These are phyloP conservation scores for Athelia sp. DNA, from an alignment of 1,284 basidiomycete genomes.

Conservation along the genomic window DNA sequence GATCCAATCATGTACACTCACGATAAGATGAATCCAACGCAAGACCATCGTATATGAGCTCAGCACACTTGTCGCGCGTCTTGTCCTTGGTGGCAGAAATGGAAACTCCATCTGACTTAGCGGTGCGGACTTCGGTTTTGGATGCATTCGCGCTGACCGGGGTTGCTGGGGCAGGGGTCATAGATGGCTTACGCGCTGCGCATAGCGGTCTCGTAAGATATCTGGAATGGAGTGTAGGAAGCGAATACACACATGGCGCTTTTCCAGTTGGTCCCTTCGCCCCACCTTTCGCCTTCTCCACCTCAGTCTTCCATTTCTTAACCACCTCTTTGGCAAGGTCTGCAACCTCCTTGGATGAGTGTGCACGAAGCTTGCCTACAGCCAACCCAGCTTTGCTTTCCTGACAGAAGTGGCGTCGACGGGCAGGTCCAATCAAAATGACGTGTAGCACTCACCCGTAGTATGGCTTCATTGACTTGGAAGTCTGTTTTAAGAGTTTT, in stretches of 20 bases:
- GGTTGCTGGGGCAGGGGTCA: conserved; percentile 39
- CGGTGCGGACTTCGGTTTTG: conserved; percentile 45
- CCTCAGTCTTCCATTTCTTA: conserved; percentile 85
- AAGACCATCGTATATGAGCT: conserved; percentile 89
- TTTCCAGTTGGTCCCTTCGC: conserved; percentile 13
- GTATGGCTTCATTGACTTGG: conserved; percentile 79
- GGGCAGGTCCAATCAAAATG: conserved; percentile 15
- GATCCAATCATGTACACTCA: conserved; percentile 39
- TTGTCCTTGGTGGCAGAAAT: conserved; percentile 58
- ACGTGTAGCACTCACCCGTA: conserved; percentile 68
- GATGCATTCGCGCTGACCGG: conserved; percentile 23
- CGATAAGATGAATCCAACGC: conserved; percentile 81
- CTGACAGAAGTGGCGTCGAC: conserved; percentile 31
- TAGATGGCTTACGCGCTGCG: conserved; percentile 8
- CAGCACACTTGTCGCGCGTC: conserved; percentile 85
- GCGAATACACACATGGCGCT: conserved; percentile 7
- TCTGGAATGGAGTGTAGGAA: neutral
- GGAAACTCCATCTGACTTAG: conserved; percentile 67
- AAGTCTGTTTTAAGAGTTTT: conserved; percentile 74
- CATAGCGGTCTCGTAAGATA: conserved; percentile 6
- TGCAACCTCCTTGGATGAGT: conserved; percentile 68
- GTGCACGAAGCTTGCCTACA: conserved; percentile 84
- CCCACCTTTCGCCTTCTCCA: conserved; percentile 69
- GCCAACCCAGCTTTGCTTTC: conserved; percentile 91
- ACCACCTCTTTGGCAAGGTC: conserved; percentile 92